Evolutionary conservation across 2,329 filamentous ascomycete species (phyloP), one percentile per base, ranked within the genome.

Genomic region (Cladophialophora immunda): DNA sequence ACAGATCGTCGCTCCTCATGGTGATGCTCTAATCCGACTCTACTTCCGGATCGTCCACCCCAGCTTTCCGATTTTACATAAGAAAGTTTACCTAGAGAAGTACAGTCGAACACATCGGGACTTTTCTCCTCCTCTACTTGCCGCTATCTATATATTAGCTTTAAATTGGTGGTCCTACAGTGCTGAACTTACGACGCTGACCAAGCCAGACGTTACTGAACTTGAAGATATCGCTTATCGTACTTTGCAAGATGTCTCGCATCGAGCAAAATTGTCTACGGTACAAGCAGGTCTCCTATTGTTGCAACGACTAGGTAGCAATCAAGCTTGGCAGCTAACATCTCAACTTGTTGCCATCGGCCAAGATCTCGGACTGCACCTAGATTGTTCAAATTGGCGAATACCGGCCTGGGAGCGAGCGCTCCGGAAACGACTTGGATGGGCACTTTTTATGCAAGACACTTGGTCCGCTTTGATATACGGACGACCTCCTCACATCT

Each of bases 11-110:
- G 86, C 88, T 22, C 90, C 92, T 3, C 87, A 95, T 77, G 92
- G 92, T n/a, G 88, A 88, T 62, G 86, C 86, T 60, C 81, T 97
- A 65, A 86, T 97, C 71, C 90, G 93, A 72, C 81, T 95, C 45
- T 97, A 94, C 82, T 96, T 96, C 76, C 85, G 87, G 68, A 86
- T 92, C 67, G 89, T 95, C 25, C 92, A 95, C 76, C 92, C 92
- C 0, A 90, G 86, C 71, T 94, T 93, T 73, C 92, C 92, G 25
- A 92, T 96, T 72, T 85, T 95, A 41, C 91, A 95, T 76, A 94
- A 93, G 79, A 85, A 88, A 66, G 87, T 93, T 64, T 94, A 94
- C 72, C 82, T 92, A 68, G 90, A 94, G 76, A 91, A 92, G 75
- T 92, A 94, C 79, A 87, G 89, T 57, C 86, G 88, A 72, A 89